Base-by-base conservation (phyloP, 2,329 filamentous ascomycete genomes). In the Aspergillus sclerotialis region DNA sequence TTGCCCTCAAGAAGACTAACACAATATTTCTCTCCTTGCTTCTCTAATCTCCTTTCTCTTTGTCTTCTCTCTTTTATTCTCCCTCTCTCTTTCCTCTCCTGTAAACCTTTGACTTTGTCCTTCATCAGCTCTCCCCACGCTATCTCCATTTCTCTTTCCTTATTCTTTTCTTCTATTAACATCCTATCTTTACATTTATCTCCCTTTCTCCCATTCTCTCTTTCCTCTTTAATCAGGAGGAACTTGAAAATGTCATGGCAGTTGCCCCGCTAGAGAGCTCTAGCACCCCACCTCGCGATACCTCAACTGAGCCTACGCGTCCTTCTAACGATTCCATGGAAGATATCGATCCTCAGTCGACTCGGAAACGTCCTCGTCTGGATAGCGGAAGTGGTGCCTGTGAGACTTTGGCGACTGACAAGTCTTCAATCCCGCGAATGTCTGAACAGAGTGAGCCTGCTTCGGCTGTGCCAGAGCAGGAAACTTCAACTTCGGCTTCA, bases 351-450 rank as follows among this genome's bases (percentile, higher is more conserved):
- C 48, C 56, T 19, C 55, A 61, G 39, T 51, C 52, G 28, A 63
- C 58, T 33, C 59, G 65, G 43, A 69, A 69, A 57, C 65, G 66
- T 40, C 66, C 65, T 43, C 65, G 65, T 50, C 61, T 68, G 36
- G 65, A 68, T 46, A 65, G 62, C 52, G 64, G 63, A 42, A 61
- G 56, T 39, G 49, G 50, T 42, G 48, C 49, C 23, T 52, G 52
- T 37, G 55, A 63, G 35, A 45, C 48, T 23, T 52, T 61, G 45
- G 57, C 60, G 10, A 44, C 50, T 27, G 49, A 55, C 44, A 44
- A 51, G 31, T 39, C 49, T 29, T 33, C 46, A 27, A 37, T 30
- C 30, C 30, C 37, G 33, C 38, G 32, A 37, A 37, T 40, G 17
- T 32, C 44, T 39, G 42, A 45, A 14, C 36, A 42, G 27, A 42